Evolutionary conservation across 108 stramenopile genomes (phyloP).

Genomic region (Epithemia pelagica): DNA sequence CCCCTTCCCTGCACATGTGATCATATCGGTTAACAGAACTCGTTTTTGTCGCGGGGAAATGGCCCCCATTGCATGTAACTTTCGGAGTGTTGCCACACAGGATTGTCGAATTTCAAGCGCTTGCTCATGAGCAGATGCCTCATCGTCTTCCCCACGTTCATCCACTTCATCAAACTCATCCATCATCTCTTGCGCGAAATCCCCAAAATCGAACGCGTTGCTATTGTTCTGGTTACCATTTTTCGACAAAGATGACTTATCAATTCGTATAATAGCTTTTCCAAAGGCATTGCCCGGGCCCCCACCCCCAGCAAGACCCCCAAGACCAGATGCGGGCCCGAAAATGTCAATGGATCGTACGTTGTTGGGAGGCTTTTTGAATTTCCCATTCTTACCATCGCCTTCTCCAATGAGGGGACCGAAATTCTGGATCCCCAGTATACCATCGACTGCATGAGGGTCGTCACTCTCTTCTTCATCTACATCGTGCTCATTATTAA

Average conservation of each 20-base stretch:
- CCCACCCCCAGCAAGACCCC: too few species aligned
- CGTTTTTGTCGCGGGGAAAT: conserved; percentile 75
- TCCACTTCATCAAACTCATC: conserved; percentile 7
- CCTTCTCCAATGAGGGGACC: conserved; percentile 32
- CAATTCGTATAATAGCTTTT: neutral
- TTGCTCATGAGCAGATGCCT: conserved; percentile 33
- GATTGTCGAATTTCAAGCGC: conserved; percentile 35
- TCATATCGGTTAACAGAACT: conserved; percentile 76
- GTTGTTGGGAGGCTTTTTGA: conserved; percentile 12
- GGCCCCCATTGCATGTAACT: conserved; percentile 46
- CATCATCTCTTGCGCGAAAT: conserved; percentile 17
- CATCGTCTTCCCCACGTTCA: conserved; percentile 28
- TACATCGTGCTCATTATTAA: neutral
- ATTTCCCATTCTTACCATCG: neutral
- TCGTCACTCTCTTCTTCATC: neutral
- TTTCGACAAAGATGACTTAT: conserved; percentile 2
- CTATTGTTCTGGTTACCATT: conserved; percentile 12
- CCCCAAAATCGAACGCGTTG: conserved; percentile 27
- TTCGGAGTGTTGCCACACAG: conserved; percentile 65
- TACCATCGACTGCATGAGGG: conserved; percentile 15
- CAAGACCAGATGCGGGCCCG: neutral
- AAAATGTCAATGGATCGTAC: conserved; percentile 27
- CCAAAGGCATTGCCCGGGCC: too few species aligned
- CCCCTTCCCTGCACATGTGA: conserved; percentile 60
- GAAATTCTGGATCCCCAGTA: conserved; percentile 34